phyloP scores from a whole-genome alignment of 2,329 filamentous ascomycete species.

The Penicillium polonicum region DNA sequence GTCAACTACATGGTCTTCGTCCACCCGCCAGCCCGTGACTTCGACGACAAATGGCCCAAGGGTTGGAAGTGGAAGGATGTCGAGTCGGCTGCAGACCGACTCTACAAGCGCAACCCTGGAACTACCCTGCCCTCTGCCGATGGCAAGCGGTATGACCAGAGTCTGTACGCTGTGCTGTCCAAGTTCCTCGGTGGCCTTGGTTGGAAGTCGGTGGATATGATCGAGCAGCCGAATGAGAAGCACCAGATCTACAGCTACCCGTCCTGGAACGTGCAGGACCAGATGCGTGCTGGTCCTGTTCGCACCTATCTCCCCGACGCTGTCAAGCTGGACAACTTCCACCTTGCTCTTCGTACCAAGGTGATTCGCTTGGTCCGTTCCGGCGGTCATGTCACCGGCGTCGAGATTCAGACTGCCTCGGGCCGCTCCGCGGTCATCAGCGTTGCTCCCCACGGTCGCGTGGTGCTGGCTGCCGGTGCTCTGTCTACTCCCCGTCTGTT shows the following conservation, averaged over 20 bases:
- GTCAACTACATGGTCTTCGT: constrained; percentile 34
- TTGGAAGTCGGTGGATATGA: constrained; percentile 63
- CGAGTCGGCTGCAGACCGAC: constrained; percentile 56
- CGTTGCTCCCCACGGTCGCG: constrained; percentile 60
- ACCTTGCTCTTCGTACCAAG: constrained; percentile 64
- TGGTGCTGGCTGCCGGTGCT: constrained; percentile 66
- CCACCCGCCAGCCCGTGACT: constrained; percentile 59
- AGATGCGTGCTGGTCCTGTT: constrained; percentile 67
- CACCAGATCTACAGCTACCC: constrained; percentile 64
- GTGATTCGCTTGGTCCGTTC: constrained; percentile 66
- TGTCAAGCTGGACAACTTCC: constrained; percentile 61
- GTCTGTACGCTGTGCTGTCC: constrained; percentile 63
- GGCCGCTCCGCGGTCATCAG: constrained; percentile 60
- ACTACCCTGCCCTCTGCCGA: constrained; percentile 66
- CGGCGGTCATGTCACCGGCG: constrained; percentile 61
- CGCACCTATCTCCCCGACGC: constrained; percentile 69
- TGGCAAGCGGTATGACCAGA: constrained; percentile 64
- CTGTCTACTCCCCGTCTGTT: constrained; percentile 70
- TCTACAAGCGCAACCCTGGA: constrained; percentile 69
- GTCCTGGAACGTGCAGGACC: constrained; percentile 65
- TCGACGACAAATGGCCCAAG: constrained; percentile 68
- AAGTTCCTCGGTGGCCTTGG: constrained; percentile 59
- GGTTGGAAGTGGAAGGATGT: constrained; percentile 70
- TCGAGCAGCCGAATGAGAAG: constrained; percentile 61
- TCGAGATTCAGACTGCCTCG: constrained; percentile 26